Evolutionary conservation across 1,139 yeast genomes (phyloP).

Genomic region (Lodderomyces parapsilosis): DNA sequence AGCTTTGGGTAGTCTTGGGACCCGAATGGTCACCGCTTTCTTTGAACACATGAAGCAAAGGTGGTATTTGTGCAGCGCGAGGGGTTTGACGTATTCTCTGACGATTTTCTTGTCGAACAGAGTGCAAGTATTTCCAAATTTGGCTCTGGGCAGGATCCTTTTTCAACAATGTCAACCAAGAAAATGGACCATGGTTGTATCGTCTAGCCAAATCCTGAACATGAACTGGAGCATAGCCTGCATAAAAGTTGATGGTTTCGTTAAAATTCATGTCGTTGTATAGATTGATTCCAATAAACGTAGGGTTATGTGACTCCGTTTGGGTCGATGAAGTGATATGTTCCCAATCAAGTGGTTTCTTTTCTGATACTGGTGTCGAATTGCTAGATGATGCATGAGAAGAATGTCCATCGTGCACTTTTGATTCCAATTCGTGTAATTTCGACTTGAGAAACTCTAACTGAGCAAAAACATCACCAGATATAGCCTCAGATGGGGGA

Average conservation of each 20-base stretch:
- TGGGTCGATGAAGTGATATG: neutral
- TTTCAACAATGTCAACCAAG: constrained; percentile 39
- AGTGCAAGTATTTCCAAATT: constrained; percentile 15
- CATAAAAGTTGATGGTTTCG: constrained; percentile 32
- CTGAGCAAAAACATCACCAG: constrained; percentile 5
- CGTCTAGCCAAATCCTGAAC: constrained; percentile 24
- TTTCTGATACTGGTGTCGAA: neutral
- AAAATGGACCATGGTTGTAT: constrained; percentile 37
- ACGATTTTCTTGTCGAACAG: constrained; percentile 2
- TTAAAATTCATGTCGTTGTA: constrained; percentile 17
- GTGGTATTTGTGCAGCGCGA: constrained; percentile 1
- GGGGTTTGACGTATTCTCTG: constrained; percentile 16
- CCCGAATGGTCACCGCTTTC: neutral
- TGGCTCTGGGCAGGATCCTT: constrained; percentile 30
- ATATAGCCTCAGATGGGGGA: neutral
- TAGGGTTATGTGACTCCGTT: constrained; percentile 12
- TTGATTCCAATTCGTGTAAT: constrained; percentile 10
- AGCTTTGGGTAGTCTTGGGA: neutral
- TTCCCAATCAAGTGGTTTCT: neutral
- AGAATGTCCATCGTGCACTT: neutral
- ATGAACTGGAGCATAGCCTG: constrained; percentile 28
- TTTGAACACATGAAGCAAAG: neutral
- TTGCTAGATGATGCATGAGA: neutral
- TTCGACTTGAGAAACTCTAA: constrained; percentile 8
- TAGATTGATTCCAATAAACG: constrained; percentile 29